These are phyloP conservation scores for Senecio squalidus DNA, from an alignment of 140 eudicot genomes.

Conservation along the genomic window DNA sequence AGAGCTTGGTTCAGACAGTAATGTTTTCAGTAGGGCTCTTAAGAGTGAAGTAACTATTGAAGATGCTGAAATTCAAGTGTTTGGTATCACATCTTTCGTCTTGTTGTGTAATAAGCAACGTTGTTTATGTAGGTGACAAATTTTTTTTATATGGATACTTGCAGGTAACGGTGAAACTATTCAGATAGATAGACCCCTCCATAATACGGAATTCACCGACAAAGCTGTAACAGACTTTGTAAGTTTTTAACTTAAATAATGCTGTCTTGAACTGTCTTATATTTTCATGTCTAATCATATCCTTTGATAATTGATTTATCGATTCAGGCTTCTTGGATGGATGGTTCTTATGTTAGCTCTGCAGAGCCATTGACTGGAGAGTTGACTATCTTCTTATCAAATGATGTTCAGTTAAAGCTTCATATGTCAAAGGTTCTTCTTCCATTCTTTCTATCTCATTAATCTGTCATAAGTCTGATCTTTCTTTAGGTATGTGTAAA, in stretches of 20 bases:
- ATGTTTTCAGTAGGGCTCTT: constrained; percentile 30
- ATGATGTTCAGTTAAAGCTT: constrained; percentile 56
- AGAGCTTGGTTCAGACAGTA: constrained; percentile 24
- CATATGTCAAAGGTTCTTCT: constrained; percentile 65
- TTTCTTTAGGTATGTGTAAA: not conserved
- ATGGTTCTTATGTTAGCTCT: constrained; percentile 61
- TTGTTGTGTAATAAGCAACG: constrained; percentile 7
- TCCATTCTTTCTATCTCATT: constrained; percentile 4
- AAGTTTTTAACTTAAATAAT: constrained; percentile 34
- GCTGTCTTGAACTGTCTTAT: not conserved
- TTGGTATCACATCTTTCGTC: constrained; percentile 42
- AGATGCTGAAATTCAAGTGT: constrained; percentile 53
- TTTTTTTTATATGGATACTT: constrained; percentile 11
- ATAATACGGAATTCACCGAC: constrained; percentile 38
- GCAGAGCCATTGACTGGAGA: constrained; percentile 54
- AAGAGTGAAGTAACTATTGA: constrained; percentile 38
- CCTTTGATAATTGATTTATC: constrained; percentile 12
- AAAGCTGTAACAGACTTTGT: constrained; percentile 61
- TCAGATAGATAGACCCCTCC: no score
- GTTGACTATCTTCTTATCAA: constrained; percentile 52
- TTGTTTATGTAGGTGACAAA: not conserved
- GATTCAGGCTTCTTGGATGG: constrained; percentile 70
- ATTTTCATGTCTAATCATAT: constrained; percentile 11
- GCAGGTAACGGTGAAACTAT: constrained; percentile 54
- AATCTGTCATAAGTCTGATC: not conserved